Evolutionary conservation across 768 basidiomycete species (phyloP), one percentile per base, ranked within the genome.

Genomic region (Lactifluus hygrophoroides): DNA sequence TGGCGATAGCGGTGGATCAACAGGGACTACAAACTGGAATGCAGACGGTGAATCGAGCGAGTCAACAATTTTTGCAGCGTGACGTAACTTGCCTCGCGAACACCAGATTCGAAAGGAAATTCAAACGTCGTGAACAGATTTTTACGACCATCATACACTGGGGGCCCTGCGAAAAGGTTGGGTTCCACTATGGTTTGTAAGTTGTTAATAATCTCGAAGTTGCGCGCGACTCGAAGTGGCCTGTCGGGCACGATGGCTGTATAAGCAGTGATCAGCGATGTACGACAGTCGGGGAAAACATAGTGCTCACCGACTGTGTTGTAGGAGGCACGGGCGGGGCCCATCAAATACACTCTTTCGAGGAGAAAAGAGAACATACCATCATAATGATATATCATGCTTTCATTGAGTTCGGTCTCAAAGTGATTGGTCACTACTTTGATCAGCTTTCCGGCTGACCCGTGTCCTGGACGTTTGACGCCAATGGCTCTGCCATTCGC

Each of bases 71-170:
- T n/a, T n/a, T n/a, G n/a, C n/a, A n/a, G n/a, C n/a, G 25, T 34
- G 19, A 3, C 34, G 21, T n/a, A 32, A 68, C 72, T 61, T 63
- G 79, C 86, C 72, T 83, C 85, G 61, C 61, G 66, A n/a, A 61
- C 46, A 17, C 75, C 76, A 9, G 25, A 28, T 30, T 79, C 80
- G 37, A 92, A 83, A 0, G 83, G 80, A 8, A 90, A 74, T 55
- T 79, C 75, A 35, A 79, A 75, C 14, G 81, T 71, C 23, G 84
- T 76, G 65, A 88, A 92, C 51, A 84, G 69, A 61, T 90, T 91
- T 69, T 90, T 91, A 43, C 86, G 77, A 0, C 89, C 89, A 57
- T 91, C 90, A 60, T 90, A 91, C 2, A 81, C 88, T 17, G 77
- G 84, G 14, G 77, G 80, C 9, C 87, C 88, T 3, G 81, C 87